These are phyloP conservation scores for Cystoderma amianthinum DNA, from an alignment of 768 basidiomycete species.

Conservation along the genomic window DNA sequence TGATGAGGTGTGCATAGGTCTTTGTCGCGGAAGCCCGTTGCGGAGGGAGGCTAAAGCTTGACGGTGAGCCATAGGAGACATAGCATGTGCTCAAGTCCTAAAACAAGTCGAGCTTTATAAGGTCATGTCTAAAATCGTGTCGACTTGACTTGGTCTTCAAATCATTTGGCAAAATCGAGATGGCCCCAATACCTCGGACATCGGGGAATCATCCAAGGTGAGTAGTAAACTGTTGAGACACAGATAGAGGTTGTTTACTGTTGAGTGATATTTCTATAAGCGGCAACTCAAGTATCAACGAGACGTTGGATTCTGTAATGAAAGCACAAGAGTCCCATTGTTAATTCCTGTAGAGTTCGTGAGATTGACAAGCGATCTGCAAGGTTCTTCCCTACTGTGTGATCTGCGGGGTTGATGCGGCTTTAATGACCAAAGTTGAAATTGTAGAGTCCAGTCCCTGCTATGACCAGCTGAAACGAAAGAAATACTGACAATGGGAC, in stretches of 20 bases:
- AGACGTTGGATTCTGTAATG: constrained; percentile 5
- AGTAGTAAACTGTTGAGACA: constrained; percentile 1
- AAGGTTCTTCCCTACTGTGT: constrained; percentile 6
- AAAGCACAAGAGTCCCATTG: constrained; percentile 8
- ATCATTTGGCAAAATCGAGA: background rate
- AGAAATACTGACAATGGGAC: too few species aligned
- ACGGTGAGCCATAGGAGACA: constrained; percentile 7
- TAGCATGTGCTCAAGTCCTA: background rate
- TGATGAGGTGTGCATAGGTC: constrained; percentile 17
- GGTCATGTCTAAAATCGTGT: background rate
- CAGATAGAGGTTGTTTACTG: background rate
- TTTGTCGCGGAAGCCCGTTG: constrained; percentile 7
- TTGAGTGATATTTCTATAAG: background rate
- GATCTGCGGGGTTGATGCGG: constrained; percentile 19
- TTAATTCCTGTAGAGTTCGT: constrained; percentile 3
- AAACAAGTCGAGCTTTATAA: constrained; percentile 1
- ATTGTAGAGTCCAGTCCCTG: too few species aligned
- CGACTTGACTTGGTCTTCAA: background rate
- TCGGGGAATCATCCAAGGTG: constrained; percentile 8
- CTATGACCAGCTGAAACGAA: too few species aligned
- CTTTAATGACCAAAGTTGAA: too few species aligned
- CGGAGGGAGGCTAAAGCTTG: constrained; percentile 12
- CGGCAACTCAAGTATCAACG: constrained; percentile 5
- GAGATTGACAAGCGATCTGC: constrained; percentile 2
- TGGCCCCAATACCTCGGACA: constrained; percentile 1